A percentile compares a stretch with the other conserved stretches of the same genome.
Conservation (phyloP, 192 early-diverging fungal species). For the Coemansia sp. region DNA sequence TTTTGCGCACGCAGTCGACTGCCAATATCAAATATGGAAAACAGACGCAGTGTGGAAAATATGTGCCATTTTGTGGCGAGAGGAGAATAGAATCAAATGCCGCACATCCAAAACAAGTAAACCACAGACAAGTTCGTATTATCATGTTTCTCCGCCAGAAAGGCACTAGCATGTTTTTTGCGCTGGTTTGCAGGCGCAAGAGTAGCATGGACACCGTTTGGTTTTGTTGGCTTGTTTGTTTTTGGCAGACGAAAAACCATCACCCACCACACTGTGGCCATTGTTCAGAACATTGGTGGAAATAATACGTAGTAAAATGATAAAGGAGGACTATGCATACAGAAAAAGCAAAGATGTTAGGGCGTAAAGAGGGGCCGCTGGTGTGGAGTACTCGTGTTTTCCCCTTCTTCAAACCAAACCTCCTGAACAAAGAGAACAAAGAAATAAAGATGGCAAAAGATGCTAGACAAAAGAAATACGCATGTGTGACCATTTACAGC, state of each 20-base stretch:
- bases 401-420: background rate
- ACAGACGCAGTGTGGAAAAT: background rate
- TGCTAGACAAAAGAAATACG: background rate
- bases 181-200: background rate
- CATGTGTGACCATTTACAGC: background rate
- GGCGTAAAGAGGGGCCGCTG: background rate
- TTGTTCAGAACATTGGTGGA: background rate
- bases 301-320: background rate
- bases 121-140: background rate
- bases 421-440: background rate
- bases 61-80: background rate
- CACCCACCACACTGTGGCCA: background rate
- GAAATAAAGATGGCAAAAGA: background rate
- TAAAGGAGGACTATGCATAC: background rate
- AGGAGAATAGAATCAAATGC: background rate
- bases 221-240: background rate
- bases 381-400: background rate
- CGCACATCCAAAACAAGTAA: background rate
- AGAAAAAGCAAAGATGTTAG: background rate
- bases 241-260: background rate
- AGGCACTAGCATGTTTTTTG: background rate
- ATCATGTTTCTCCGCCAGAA: background rate
- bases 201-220: background rate
- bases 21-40: background rate
- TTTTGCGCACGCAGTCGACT: background rate